Evolutionary conservation across 805 yeast genomes (phyloP).

Genomic region (Blastobotrys peoriensis): DNA sequence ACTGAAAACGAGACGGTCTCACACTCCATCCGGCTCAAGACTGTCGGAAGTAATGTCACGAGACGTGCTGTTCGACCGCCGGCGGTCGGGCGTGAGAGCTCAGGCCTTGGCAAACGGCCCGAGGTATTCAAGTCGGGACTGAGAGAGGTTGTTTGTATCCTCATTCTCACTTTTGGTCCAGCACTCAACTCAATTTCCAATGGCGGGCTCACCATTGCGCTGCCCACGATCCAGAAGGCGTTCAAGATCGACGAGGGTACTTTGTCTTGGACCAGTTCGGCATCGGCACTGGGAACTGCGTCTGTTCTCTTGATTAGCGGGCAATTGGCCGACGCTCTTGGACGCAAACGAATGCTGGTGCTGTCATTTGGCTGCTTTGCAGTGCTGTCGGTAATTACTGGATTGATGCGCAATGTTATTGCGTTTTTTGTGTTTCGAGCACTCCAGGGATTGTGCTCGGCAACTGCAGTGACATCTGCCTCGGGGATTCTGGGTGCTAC

Average conservation of each 20-base stretch:
- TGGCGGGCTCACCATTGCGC: conserved; percentile 34
- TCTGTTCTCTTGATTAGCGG: conserved; percentile 40
- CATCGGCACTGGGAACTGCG: conserved; percentile 40
- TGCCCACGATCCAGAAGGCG: conserved; percentile 32
- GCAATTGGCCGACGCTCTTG: conserved; percentile 43
- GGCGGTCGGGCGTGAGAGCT: no score
- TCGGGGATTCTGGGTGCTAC: conserved; percentile 42
- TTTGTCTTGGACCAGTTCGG: conserved; percentile 40
- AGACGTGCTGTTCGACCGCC: no score
- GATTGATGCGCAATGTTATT: conserved; percentile 27
- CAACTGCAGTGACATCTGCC: conserved; percentile 43
- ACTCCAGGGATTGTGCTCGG: conserved; percentile 39
- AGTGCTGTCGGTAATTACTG: conserved; percentile 25
- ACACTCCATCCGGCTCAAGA: no score
- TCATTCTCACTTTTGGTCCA: conserved; percentile 35
- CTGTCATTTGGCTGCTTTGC: conserved; percentile 32
- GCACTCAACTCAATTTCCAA: conserved; percentile 37
- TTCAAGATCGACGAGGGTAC: conserved; percentile 37
- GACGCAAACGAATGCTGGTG: conserved; percentile 38
- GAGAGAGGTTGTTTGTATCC: conserved; percentile 33
- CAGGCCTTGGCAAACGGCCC: conserved; percentile 27
- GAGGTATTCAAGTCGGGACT: conserved; percentile 28
- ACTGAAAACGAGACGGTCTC: no score
- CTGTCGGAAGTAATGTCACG: no score
- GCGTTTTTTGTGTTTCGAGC: conserved; percentile 39